Conservation (phyloP, 2,329 filamentous ascomycete species). For the Ilyonectria sp. region DNA sequence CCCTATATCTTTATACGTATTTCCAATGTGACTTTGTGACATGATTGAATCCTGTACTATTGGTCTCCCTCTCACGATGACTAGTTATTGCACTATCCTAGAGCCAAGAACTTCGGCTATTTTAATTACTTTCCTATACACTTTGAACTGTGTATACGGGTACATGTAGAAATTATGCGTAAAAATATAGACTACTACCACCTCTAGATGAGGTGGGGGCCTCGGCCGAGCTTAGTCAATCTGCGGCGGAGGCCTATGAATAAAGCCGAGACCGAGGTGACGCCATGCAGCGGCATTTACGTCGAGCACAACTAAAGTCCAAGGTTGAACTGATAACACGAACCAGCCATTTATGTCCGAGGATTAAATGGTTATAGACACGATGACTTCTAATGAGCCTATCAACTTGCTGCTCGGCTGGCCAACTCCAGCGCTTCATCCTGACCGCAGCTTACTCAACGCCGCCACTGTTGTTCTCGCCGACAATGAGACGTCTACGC, state of each 20-base stretch:
- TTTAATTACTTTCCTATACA: too few relatives aligned
- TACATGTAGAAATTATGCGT: too few relatives aligned
- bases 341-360: neutral
- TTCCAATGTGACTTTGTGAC: neutral
- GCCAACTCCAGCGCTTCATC: slow-evolving; percentile 12
- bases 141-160: neutral
- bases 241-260: neutral
- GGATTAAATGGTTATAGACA: neutral
- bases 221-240: slow-evolving; percentile 1
- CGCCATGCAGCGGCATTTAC: neutral
- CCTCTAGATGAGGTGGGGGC: neutral
- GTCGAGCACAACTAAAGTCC: neutral
- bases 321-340: neutral
- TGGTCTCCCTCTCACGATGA: too few relatives aligned
- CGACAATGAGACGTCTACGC: neutral
- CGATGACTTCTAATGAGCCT: neutral
- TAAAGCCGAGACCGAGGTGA: neutral
- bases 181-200: neutral
- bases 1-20: too few relatives aligned
- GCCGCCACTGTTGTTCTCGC: slow-evolving; percentile 1
- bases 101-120: too few relatives aligned
- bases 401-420: slow-evolving; percentile 10
- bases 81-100: too few relatives aligned
- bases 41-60: neutral
- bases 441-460: neutral